Evolutionary conservation across 2,329 filamentous ascomycete genomes (phyloP), one percentile per base, ranked within the genome.

Genomic region (Purpureocillium lavendulum): DNA sequence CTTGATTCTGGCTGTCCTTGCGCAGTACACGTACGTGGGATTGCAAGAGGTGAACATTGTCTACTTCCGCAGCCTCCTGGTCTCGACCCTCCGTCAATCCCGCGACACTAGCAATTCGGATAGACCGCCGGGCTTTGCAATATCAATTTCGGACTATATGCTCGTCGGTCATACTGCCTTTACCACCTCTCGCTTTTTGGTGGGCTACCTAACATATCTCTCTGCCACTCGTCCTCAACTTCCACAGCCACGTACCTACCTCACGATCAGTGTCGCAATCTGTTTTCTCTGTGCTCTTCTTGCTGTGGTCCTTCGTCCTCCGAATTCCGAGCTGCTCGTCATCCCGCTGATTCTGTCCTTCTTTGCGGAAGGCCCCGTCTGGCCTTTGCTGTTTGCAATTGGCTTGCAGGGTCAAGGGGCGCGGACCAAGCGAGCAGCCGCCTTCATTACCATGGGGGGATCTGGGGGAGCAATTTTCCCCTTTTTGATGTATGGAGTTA

Each of bases 281-380:
- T 79, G 84, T 46, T 67, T 84, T 33, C 64, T 86, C 49, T 69
- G 68, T 38, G 63, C 68, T 2, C 54, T 75, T 7, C 50, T 76
- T 5, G 61, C 68, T 4, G 67, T 73, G 26, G 59, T 69, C 2
- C 45, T 78, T 8, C 58, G 56, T 4, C 64, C 64, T 3, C 39
- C 47, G 2, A 63, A 74, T 40, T 61, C 71, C 0, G 69, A 77
- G 45, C 47, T 73, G 1, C 57, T 79, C 16, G 62, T 67, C 17
- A 67, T 77, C n/a, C 80, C 86, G 47, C 64, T 84, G 3, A 68
- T 81, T 30, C 51, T 89, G 21, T 83, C 84, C 46, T 81, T 87
- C 48, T 87, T 94, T 59, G 87, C 85, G 53, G 86, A 90, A 58
- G 84, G 82, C 0, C 86, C 87, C 38, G 77, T 87, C 49, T 94